These are phyloP conservation scores for Pycnococcus provasolii DNA, from an alignment of 139 green algal genomes.

Conservation along the genomic window DNA sequence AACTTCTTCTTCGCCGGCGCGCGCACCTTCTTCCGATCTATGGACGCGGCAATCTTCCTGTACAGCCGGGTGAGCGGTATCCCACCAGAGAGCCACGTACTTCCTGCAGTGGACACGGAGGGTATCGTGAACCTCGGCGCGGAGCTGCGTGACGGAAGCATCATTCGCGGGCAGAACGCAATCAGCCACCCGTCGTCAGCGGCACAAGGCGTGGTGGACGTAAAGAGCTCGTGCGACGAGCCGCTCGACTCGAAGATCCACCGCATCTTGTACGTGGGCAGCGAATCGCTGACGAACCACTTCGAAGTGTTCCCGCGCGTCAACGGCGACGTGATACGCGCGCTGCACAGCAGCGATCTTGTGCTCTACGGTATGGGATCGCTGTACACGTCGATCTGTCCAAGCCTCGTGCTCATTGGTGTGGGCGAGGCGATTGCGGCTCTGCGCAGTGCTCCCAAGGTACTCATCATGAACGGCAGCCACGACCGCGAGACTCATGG, in stretches of 20 bases:
- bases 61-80: slow-evolving; percentile 71
- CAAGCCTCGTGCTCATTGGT: slow-evolving; percentile 59
- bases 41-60: slow-evolving; percentile 95
- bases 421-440: slow-evolving; percentile 70
- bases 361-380: slow-evolving; percentile 95
- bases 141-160: slow-evolving; percentile 74
- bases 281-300: too few relatives aligned
- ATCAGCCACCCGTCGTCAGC: slow-evolving; percentile 76
- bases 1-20: slow-evolving; percentile 99
- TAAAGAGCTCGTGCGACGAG: too few relatives aligned
- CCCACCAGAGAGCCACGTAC: slow-evolving; percentile 54
- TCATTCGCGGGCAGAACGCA: slow-evolving; percentile 85
- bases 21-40: slow-evolving; percentile 86
- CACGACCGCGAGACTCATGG: slow-evolving; percentile 79
- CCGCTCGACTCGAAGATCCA: too few relatives aligned
- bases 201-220: too few relatives aligned
- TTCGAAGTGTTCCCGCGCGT: neutral
- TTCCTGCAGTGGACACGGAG: slow-evolving; percentile 86
- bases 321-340: neutral
- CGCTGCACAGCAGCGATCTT: slow-evolving; percentile 1
- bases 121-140: slow-evolving; percentile 86
- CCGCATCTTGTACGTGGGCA: too few relatives aligned
- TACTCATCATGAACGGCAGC: slow-evolving; percentile 83
- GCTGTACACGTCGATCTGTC: slow-evolving; percentile 92
- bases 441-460: slow-evolving; percentile 39